Percentiles rank a stretch among this genome's conserved stretches.
These are phyloP conservation scores for Clavispora carvajalis DNA, from an alignment of 805 yeast genomes.

Conservation along the genomic window DNA sequence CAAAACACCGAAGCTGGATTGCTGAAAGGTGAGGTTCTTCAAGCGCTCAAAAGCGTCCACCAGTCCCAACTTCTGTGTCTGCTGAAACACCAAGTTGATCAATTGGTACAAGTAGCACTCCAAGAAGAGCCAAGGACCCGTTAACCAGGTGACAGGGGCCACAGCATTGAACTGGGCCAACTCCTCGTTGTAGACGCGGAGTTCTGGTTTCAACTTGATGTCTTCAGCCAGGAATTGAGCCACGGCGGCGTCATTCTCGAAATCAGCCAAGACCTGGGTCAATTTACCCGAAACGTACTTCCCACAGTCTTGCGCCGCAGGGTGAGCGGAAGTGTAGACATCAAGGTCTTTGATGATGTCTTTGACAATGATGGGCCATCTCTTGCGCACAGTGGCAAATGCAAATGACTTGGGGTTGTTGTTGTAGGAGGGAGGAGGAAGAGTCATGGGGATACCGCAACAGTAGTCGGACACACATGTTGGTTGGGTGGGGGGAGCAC, in stretches of 20 bases:
- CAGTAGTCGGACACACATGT: no score
- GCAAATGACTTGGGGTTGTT: conserved; percentile 78
- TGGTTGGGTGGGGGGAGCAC: not conserved
- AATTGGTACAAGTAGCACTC: conserved; percentile 82
- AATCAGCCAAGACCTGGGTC: conserved; percentile 36
- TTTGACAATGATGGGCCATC: conserved; percentile 84
- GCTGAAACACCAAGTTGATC: conserved; percentile 46
- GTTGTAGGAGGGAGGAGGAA: conserved; percentile 54
- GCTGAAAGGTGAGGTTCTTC: conserved; percentile 69
- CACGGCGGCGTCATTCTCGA: conserved; percentile 34
- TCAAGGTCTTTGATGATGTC: conserved; percentile 62
- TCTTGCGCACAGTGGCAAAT: conserved; percentile 61
- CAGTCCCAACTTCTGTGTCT: conserved; percentile 7
- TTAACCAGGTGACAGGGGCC: conserved; percentile 55
- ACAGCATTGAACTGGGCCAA: conserved; percentile 27
- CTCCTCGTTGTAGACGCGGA: conserved; percentile 56
- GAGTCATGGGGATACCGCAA: conserved; percentile 23
- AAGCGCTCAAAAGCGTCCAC: conserved; percentile 72
- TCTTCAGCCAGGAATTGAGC: conserved; percentile 21
- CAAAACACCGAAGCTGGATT: conserved; percentile 70
- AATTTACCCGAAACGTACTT: conserved; percentile 39
- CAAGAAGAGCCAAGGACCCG: conserved; percentile 85
- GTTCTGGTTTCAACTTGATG: conserved; percentile 42
- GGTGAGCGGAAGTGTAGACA: conserved; percentile 11
- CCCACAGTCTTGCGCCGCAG: conserved; percentile 42